These are phyloP conservation scores for Yarrowia bubula DNA, from an alignment of 805 yeast genomes.

Conservation along the genomic window DNA sequence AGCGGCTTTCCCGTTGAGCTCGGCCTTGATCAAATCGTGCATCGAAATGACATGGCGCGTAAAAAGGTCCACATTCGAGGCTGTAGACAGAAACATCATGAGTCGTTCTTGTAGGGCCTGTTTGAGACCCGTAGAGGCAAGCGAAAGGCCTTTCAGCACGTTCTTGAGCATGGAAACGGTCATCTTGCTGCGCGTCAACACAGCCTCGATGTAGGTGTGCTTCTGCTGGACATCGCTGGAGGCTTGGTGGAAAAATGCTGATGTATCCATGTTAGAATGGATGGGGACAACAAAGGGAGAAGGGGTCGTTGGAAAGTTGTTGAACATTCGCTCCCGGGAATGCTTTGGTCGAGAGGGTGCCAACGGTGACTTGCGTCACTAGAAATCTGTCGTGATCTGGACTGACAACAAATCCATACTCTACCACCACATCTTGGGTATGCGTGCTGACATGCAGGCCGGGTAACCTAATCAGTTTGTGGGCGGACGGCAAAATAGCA, in stretches of 20 bases:
- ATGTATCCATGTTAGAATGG: not conserved
- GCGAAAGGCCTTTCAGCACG: constrained; percentile 41
- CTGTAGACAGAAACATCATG: constrained; percentile 42
- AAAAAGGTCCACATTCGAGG: not conserved
- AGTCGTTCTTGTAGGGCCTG: constrained; percentile 58
- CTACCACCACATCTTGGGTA: not conserved
- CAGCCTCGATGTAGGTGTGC: not conserved
- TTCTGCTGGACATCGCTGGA: not conserved
- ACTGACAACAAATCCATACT: not conserved
- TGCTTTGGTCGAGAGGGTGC: not conserved
- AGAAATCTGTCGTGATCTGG: not conserved
- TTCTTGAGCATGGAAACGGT: constrained; percentile 38
- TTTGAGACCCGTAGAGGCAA: constrained; percentile 59
- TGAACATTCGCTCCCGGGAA: not conserved
- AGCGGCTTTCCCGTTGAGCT: not conserved
- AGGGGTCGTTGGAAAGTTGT: not conserved
- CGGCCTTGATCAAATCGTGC: not conserved
- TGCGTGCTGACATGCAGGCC: constrained; percentile 17
- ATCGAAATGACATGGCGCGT: not conserved
- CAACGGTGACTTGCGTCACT: not conserved
- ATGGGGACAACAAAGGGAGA: constrained; percentile 10
- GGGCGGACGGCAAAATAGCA: not conserved
- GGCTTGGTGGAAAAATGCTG: not conserved
- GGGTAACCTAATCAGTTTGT: constrained; percentile 8
- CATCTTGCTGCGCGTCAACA: constrained; percentile 26